Percentiles rank a stretch among this genome's conserved stretches.
Evolutionary conservation across 768 basidiomycete species (phyloP).

Genomic region (Tephrocybe sp.): DNA sequence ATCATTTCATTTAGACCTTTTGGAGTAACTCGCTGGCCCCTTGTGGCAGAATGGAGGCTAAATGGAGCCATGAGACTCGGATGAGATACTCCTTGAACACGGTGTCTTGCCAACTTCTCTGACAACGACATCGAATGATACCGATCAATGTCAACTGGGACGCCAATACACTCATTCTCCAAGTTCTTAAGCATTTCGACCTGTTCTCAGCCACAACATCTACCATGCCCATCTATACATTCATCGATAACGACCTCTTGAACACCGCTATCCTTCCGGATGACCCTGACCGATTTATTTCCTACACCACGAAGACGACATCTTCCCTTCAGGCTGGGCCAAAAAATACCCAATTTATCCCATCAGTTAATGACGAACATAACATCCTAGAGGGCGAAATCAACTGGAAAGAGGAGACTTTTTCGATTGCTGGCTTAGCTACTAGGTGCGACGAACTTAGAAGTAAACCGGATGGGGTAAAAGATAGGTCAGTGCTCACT

Average conservation of each 20-base stretch:
- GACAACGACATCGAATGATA: too few relatives aligned
- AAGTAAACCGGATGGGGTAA: background rate
- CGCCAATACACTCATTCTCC: background rate
- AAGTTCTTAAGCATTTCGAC: background rate
- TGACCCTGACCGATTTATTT: background rate
- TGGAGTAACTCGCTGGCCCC: too few relatives aligned
- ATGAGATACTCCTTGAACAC: too few relatives aligned
- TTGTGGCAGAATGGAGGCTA: too few relatives aligned
- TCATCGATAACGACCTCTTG: background rate
- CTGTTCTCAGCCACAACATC: background rate
- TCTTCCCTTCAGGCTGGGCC: background rate
- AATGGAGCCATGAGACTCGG: too few relatives aligned
- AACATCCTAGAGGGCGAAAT: background rate
- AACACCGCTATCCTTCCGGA: constrained; percentile 1
- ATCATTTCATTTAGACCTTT: too few relatives aligned
- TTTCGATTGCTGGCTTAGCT: background rate
- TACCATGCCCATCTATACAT: background rate
- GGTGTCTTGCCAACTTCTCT: too few relatives aligned
- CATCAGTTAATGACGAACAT: background rate
- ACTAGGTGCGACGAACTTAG: background rate
- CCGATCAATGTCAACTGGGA: too few relatives aligned
- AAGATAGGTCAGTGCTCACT: background rate
- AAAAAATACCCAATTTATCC: background rate
- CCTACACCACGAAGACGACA: background rate
- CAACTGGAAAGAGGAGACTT: background rate